Evolutionary conservation across 257 asterid species (phyloP).

Genomic region (Echites panduratus): DNA sequence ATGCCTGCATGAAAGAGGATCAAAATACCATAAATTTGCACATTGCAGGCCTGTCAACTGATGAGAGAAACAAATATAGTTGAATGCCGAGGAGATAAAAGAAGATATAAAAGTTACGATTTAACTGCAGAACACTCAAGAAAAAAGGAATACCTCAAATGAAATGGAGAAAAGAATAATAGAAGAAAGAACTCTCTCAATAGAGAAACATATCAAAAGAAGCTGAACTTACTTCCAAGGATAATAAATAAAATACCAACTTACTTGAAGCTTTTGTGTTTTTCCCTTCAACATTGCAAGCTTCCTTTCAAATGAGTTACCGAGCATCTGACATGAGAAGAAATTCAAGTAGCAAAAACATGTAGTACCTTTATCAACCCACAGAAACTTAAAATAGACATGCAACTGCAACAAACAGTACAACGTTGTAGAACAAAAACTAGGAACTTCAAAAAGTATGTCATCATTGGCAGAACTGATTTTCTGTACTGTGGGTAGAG

Average conservation of each 20-base stretch:
- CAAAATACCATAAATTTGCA: neutral
- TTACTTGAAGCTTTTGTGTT: conserved; percentile 26
- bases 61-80: neutral
- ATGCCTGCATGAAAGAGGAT: conserved; percentile 16
- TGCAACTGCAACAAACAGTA: neutral
- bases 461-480: neutral
- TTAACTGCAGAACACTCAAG: neutral
- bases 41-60: neutral
- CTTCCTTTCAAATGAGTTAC: conserved; percentile 79
- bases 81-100: neutral
- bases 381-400: neutral
- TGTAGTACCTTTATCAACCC: neutral
- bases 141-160: neutral
- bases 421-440: no score
- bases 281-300: conserved; percentile 55
- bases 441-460: neutral
- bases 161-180: neutral
- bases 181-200: neutral
- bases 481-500: neutral
- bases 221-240: neutral
- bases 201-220: neutral
- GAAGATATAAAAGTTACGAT: neutral
- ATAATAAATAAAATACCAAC: neutral
- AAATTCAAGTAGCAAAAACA: neutral
- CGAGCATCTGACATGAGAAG: conserved; percentile 54